These are phyloP conservation scores for Psilocybe sp. DNA, from an alignment of 768 basidiomycete genomes.

Conservation along the genomic window DNA sequence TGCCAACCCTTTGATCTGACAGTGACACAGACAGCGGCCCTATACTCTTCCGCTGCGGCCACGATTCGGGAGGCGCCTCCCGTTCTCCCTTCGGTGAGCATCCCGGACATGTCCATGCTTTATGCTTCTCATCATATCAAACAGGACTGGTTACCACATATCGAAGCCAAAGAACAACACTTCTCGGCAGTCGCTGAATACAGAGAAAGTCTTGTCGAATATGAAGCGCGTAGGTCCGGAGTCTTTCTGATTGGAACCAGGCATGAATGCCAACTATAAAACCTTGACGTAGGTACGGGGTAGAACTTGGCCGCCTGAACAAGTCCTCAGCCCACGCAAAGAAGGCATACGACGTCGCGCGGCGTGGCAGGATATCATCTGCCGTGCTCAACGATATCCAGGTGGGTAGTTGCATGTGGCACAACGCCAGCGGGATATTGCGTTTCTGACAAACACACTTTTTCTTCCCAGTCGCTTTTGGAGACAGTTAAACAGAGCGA, in stretches of 20 bases:
- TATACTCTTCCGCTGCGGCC: slow-evolving; percentile 54
- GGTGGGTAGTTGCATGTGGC: slow-evolving; percentile 36
- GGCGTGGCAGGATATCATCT: slow-evolving; percentile 56
- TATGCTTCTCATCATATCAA: slow-evolving; percentile 1
- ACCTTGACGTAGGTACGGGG: slow-evolving; percentile 65
- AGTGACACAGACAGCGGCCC: slow-evolving; percentile 48
- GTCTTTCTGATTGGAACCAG: background rate
- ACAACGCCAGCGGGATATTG: background rate
- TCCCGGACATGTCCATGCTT: slow-evolving; percentile 1
- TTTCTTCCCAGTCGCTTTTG: slow-evolving; percentile 62
- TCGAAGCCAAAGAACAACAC: slow-evolving; percentile 80
- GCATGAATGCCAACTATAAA: slow-evolving; percentile 9
- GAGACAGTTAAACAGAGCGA: slow-evolving; percentile 67
- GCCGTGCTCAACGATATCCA: slow-evolving; percentile 77
- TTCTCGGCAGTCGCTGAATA: slow-evolving; percentile 89
- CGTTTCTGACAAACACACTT: slow-evolving; percentile 9
- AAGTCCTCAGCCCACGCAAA: slow-evolving; percentile 68
- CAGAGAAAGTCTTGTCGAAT: slow-evolving; percentile 85
- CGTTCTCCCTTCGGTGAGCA: slow-evolving; percentile 52
- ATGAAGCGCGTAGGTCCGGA: slow-evolving; percentile 67
- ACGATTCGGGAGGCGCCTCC: slow-evolving; percentile 42
- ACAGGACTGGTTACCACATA: slow-evolving; percentile 77
- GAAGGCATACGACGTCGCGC: slow-evolving; percentile 65
- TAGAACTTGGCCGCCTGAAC: slow-evolving; percentile 76
- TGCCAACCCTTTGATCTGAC: slow-evolving; percentile 5